Evolutionary conservation across 805 yeast genomes (phyloP), one percentile per base, ranked within the genome.

Genomic region (Hanseniaspora valbyensis): DNA sequence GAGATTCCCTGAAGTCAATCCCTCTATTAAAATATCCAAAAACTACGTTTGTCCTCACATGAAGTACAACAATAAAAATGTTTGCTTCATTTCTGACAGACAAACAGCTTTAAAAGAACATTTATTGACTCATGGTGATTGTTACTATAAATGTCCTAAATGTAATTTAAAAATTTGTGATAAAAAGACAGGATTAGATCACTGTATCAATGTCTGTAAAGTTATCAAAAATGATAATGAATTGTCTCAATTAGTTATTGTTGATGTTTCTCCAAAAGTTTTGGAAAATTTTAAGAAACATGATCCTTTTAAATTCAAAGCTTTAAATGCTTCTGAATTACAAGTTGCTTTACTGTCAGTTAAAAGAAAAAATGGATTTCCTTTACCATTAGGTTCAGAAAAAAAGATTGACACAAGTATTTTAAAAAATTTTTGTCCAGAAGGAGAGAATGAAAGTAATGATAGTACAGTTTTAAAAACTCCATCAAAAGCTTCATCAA

Each of bases 61-160:
- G 10, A 48, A 42, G n/a, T 34, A 19, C 14, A 9, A 39, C 28
- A 33, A 48, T 30, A 39, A 36, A 18, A 48, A 42, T 9, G 44
- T 42, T 12, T 48, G 51, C 8, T 48, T 48, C 33, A 48, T 48
- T 7, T 48, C 51, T 21, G 51, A 48, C 5, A 32, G 51, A 18
- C 42, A 24, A 16, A 33, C 44, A 29, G 51, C 51, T 9, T 34
- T 48, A 18, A 48, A 48, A 24, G 51, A 48, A 12, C 51, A 48
- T 33, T 26, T 48, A 10, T 40, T 48, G 34, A 40, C 41, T 3
- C 51, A 48, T 36, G 24, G 25, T 14, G 44, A 40, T 12, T 21
- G 41, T 26, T 39, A 32, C 14, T 48, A 48, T 22, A 10, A 14
- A 14, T 48, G 51, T 18, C 24, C 37, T 2, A 14, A n/a, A 8